phyloP scores from a whole-genome alignment of 352 stramenopile genomes.

The Phytophthora hibernalis region DNA sequence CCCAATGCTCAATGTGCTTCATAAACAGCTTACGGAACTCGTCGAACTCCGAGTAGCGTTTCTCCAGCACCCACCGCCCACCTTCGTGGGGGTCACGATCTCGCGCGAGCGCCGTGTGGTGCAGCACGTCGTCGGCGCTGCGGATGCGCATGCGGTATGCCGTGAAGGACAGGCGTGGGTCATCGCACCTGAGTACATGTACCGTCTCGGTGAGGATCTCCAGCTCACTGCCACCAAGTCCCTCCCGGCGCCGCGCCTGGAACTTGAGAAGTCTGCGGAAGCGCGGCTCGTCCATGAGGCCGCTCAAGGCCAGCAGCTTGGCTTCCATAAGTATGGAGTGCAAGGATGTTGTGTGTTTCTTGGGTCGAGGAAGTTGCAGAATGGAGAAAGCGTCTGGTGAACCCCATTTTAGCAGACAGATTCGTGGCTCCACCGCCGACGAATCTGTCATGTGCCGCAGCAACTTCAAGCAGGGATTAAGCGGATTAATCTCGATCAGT shows the following conservation, averaged over 20 bases:
- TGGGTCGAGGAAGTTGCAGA: slow-evolving; percentile 1
- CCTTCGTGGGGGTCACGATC: slow-evolving; percentile 20
- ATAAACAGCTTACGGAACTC: slow-evolving; percentile 48
- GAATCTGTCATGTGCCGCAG: slow-evolving; percentile 7
- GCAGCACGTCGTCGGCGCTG: slow-evolving; percentile 40
- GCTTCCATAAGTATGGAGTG: slow-evolving; percentile 29
- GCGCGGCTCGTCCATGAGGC: slow-evolving; percentile 44
- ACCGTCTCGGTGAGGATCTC: slow-evolving; percentile 48
- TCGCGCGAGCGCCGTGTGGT: slow-evolving; percentile 25
- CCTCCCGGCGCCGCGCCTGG: slow-evolving; percentile 58
- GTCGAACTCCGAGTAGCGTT: slow-evolving; percentile 70
- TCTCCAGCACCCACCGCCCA: slow-evolving; percentile 57
- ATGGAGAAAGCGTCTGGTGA: not conserved
- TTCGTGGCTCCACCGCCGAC: slow-evolving; percentile 1
- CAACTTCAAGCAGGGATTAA: slow-evolving; percentile 11
- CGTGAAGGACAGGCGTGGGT: slow-evolving; percentile 48
- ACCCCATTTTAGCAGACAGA: slow-evolving; percentile 3
- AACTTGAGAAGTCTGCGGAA: slow-evolving; percentile 65
- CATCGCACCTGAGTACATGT: slow-evolving; percentile 31
- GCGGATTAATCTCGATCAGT: slow-evolving; percentile 7
- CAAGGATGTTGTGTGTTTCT: not conserved
- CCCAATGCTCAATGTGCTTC: slow-evolving; percentile 50
- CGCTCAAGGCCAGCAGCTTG: slow-evolving; percentile 32
- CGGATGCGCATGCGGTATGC: slow-evolving; percentile 63
- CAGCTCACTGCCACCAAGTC: slow-evolving; percentile 45